Evolutionary conservation across 83 land plant genomes (phyloP), one percentile per base, ranked within the genome.

Genomic region (Larix sibirica): DNA sequence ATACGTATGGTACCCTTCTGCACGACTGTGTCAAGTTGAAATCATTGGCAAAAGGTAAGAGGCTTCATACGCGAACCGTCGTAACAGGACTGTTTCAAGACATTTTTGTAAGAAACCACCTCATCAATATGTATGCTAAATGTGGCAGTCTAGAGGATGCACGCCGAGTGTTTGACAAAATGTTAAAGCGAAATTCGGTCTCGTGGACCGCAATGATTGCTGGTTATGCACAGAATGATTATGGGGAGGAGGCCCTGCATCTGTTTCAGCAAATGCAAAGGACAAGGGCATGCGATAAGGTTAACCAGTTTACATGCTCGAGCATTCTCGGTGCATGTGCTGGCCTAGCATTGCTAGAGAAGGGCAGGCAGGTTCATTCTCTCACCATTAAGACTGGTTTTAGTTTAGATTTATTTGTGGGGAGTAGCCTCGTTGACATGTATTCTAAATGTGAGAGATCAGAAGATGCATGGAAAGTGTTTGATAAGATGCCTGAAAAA

Each of bases 171-270:
- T 91, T 91, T 68, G 87, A 86, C 77, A 82, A 28, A 60, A 91
- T 91, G 90, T 67, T 83, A 4, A 54, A 86, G 24, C 64, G 83
- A 67, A 86, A 91, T 85, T 69, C 80, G 7, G 87, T 91, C 0
- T 86, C 93, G 14, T 88, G 90, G 90, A 85, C 89, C 62, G 76
- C 89, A 20, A 65, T 86, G 83, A 91, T 88, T 56, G 84, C 90
- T 79, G 89, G 86, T 38, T 88, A 79, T 79, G 83, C 83, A 4
- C 89, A 83, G 40, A 83, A 83, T 74, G 74, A 81, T 18, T 33
- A 75, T 31, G 90, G 65, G 0, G 20, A 47, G 28, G 79, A 91
- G 14, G 89, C 89, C 3, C 23, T 91, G 9, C 59, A 67, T 17
- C 42, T 88, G 58, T 91, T 80, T 33, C 7, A 80, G 2, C 58